phyloP scores from a whole-genome alignment of 2,329 filamentous ascomycete genomes.

The Colletotrichum paranaense region DNA sequence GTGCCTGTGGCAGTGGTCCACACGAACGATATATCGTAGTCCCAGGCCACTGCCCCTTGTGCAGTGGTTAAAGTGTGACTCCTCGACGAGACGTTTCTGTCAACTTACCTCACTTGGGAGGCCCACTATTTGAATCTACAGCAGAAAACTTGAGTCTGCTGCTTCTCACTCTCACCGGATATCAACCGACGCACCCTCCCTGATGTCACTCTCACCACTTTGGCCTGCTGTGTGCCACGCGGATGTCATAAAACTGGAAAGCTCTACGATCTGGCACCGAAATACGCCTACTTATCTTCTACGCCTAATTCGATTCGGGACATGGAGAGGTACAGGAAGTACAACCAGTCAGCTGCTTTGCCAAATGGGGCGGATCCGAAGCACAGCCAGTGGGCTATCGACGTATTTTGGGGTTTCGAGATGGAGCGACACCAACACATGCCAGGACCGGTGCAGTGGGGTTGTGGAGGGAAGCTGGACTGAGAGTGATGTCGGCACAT shows the following conservation, averaged over 20 bases:
- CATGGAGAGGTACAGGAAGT: not conserved
- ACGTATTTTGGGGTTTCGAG: not conserved
- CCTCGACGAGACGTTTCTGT: not conserved
- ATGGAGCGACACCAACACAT: not conserved
- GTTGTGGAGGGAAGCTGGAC: not conserved
- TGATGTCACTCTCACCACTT: not conserved
- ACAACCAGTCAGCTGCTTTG: not conserved
- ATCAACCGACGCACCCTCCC: not conserved
- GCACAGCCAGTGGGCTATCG: not conserved
- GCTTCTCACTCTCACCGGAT: not conserved
- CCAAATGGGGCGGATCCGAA: not conserved
- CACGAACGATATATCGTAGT: conserved; percentile 81
- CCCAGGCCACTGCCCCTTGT: conserved; percentile 68
- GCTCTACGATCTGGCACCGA: not conserved
- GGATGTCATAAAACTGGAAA: not conserved
- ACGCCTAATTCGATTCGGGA: not conserved
- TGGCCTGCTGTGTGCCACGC: not conserved
- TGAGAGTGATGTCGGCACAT: too few species aligned
- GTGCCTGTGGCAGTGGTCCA: conserved; percentile 71
- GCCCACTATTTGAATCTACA: not conserved
- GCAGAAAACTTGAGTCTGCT: not conserved
- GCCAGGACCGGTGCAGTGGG: not conserved
- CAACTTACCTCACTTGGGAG: not conserved
- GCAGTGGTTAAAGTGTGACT: conserved; percentile 44
- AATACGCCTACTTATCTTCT: not conserved